Base-by-base conservation (phyloP, 2,329 filamentous ascomycete genomes). In the Botryotinia convoluta region DNA sequence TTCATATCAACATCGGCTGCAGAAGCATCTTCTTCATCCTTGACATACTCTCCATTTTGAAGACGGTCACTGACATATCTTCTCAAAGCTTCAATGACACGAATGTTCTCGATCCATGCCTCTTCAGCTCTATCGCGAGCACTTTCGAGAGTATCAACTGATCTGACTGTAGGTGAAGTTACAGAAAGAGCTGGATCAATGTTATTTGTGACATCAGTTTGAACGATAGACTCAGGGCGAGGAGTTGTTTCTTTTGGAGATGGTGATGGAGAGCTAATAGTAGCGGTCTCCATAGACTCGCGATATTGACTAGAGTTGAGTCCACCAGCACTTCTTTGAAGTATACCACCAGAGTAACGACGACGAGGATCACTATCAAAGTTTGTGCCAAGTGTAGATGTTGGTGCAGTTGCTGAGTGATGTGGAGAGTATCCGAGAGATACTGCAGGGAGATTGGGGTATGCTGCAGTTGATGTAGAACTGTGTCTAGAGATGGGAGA, bases 391-490 rank as follows among this genome's bases (percentile, higher is more conserved):
- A 95, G 87, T 35, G 91, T 92, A 22, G 92, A 90, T 3, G 92
- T 83, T 42, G 87, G 87, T 42, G 87, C 87, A n/a, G 85, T 90
- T 54, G 90, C 89, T 4, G 89, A 88, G 76, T 92, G 71, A 29
- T 72, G 90, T 44, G 90, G 87, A 2, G 88, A 87, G 79, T 92
- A 93, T 81, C 91, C 91, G 62, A 90, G 87, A 74, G 88, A 90
- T 69, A 93, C 90, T 63, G 92, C 88, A 35, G 88, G 92, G 45
- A 96, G 87, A 76, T 86, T 93, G 29, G 93, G 93, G 82, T 96
- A 96, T 83, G 93, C 88, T 79, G 89, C 88, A 62, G 88, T 64
- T 35, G 70, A 72, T 88, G 86, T 87, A 1, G 88, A 88, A 78
- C 86, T 87, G 80, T 91, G 88, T 72, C 91, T 87, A 35, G 79